These are phyloP conservation scores for Venturia effusa DNA, from an alignment of 2,329 filamentous ascomycete species.

Conservation along the genomic window DNA sequence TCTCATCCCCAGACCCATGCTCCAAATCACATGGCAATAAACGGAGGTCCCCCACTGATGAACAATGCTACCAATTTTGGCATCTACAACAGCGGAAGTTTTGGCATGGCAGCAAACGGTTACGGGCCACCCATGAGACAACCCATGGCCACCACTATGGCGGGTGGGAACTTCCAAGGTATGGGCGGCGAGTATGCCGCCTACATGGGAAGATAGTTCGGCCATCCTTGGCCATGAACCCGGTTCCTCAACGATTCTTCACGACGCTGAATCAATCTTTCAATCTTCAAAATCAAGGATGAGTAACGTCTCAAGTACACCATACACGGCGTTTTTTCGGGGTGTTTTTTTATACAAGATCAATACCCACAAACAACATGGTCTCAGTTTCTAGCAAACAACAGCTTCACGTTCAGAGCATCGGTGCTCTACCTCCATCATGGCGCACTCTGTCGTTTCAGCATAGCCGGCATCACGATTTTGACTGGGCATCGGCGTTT, in stretches of 20 bases:
- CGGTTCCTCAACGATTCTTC: neutral
- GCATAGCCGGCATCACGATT: neutral
- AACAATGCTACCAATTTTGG: neutral
- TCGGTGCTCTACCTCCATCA: neutral
- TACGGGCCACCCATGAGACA: constrained; percentile 5
- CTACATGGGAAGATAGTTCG: constrained; percentile 11
- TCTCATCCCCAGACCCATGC: constrained; percentile 11
- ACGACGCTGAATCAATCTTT: neutral
- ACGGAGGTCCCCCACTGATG: neutral
- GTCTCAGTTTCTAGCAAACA: neutral
- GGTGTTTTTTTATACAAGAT: neutral
- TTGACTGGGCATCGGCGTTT: neutral
- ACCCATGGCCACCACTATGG: constrained; percentile 9
- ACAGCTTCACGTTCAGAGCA: neutral
- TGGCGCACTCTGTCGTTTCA: neutral
- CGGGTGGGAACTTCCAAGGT: constrained; percentile 7
- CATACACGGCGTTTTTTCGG: neutral
- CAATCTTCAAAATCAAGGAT: neutral
- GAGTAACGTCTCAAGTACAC: neutral
- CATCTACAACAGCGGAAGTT: constrained; percentile 1
- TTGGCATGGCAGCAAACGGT: neutral
- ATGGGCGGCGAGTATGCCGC: constrained; percentile 11
- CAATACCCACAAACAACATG: constrained; percentile 4
- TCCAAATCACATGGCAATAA: neutral
- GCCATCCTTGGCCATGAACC: neutral